Evolutionary conservation across 257 asterid species (phyloP).

Genomic region (Gentiana straminea): DNA sequence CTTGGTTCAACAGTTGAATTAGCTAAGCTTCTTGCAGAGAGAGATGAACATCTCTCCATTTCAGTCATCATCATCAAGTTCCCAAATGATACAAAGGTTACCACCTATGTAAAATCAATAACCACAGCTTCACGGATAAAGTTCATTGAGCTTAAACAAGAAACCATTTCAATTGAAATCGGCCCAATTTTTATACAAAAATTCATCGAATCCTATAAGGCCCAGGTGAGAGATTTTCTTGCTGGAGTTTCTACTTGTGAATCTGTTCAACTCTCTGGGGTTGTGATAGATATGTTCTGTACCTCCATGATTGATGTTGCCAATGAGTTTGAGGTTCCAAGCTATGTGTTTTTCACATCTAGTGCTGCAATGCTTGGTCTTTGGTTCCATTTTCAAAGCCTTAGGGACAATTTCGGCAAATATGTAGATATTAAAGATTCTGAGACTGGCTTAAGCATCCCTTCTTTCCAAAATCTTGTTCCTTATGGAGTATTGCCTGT

Average conservation of each 20-base stretch:
- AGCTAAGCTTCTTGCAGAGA: constrained; percentile 26
- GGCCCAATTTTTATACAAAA: too few species aligned
- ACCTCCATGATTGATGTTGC: constrained; percentile 31
- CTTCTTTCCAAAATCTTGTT: constrained; percentile 11
- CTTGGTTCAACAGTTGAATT: constrained; percentile 39
- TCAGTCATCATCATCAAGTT: constrained; percentile 34
- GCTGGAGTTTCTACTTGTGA: constrained; percentile 11
- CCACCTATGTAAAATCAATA: constrained; percentile 5
- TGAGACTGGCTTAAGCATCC: constrained; percentile 13
- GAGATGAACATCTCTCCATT: constrained; percentile 24
- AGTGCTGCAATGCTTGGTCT: constrained; percentile 34
- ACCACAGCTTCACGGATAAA: constrained; percentile 1
- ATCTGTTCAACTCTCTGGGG: constrained; percentile 15
- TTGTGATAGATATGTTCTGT: constrained; percentile 42
- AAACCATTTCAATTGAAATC: constrained; percentile 12
- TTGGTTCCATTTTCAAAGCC: constrained; percentile 11
- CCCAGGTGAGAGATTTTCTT: constrained; percentile 16
- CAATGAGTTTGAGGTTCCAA: constrained; percentile 30
- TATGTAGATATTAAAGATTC: constrained; percentile 15
- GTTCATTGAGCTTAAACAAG: constrained; percentile 19
- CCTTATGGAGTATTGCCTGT: constrained; percentile 20
- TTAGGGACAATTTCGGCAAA: constrained; percentile 7
- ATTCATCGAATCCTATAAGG: too few species aligned
- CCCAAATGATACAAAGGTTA: constrained; percentile 7
- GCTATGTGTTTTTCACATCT: constrained; percentile 33